Evolutionary conservation across 2,329 filamentous ascomycete genomes (phyloP).

Genomic region (Curvularia spicifera): DNA sequence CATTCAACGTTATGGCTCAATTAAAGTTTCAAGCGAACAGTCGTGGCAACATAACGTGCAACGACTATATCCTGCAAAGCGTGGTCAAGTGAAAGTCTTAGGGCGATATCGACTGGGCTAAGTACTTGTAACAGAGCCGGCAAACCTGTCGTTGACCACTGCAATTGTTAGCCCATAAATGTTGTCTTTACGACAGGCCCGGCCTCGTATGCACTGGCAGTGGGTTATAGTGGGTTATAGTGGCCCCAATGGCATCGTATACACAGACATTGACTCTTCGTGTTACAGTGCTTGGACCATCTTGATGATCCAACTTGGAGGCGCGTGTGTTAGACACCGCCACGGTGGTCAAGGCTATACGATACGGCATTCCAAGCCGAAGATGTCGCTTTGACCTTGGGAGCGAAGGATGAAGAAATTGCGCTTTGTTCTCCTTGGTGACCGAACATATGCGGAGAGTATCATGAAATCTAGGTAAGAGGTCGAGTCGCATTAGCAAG

Average conservation of each 20-base stretch:
- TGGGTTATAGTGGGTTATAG: neutral
- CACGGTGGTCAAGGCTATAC: neutral
- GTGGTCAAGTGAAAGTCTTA: neutral
- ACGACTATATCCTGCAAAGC: neutral
- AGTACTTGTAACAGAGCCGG: neutral
- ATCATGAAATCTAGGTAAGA: neutral
- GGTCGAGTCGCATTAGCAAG: neutral
- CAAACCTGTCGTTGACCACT: neutral
- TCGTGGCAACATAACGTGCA: neutral
- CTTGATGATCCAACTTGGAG: neutral
- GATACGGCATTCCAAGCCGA: neutral
- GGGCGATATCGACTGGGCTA: neutral
- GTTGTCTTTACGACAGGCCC: neutral
- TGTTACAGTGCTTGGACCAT: neutral
- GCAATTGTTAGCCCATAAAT: neutral
- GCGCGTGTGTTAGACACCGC: neutral
- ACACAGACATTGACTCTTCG: neutral
- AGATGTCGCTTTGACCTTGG: neutral
- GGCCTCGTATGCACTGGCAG: slow-evolving; percentile 3
- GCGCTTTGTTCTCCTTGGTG: neutral
- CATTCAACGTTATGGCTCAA: neutral
- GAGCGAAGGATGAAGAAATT: neutral
- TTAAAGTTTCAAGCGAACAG: neutral
- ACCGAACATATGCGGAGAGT: neutral
- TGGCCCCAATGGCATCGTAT: neutral